Conservation (phyloP, 345 rosid species). For the Crucihimalaya himalaica region DNA sequence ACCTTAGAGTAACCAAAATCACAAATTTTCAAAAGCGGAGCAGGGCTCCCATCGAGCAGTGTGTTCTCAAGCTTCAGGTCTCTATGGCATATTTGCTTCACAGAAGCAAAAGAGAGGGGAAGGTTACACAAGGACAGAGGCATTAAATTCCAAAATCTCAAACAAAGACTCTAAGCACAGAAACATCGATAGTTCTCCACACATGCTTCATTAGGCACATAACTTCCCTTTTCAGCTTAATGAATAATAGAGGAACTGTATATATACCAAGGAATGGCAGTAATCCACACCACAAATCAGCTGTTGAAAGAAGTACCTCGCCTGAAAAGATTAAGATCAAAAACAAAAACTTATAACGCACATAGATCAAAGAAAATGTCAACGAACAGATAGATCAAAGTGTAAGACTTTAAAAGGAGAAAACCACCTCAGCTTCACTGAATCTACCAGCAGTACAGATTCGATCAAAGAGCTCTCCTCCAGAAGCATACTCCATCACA, state of each 20-base stretch:
- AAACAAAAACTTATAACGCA: background rate
- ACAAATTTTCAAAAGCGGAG: slow-evolving; percentile 81
- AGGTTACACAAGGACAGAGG: slow-evolving; percentile 27
- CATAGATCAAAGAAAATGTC: background rate
- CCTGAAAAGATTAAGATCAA: slow-evolving; percentile 37
- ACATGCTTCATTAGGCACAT: background rate
- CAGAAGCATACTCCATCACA: slow-evolving; percentile 92
- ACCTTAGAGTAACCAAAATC: slow-evolving; percentile 90
- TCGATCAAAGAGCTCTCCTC: slow-evolving; percentile 85
- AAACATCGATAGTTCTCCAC: background rate
- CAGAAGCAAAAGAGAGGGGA: slow-evolving; percentile 23
- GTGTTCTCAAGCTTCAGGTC: slow-evolving; percentile 87
- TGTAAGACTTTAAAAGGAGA: background rate
- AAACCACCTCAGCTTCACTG: slow-evolving; percentile 80
- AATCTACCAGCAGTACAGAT: slow-evolving; percentile 85
- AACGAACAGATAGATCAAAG: slow-evolving; percentile 10
- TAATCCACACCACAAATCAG: slow-evolving; percentile 86
- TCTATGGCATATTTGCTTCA: slow-evolving; percentile 88
- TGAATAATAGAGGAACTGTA: background rate
- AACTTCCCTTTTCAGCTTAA: background rate
- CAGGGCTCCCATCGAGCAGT: slow-evolving; percentile 84
- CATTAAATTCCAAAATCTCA: background rate
- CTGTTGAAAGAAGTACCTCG: slow-evolving; percentile 90
- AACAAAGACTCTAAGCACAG: background rate
- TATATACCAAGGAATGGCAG: slow-evolving; percentile 73